A percentile compares a stretch with the other conserved stretches of the same genome.
phyloP scores from a whole-genome alignment of 2,329 filamentous ascomycete genomes.

The Aspergillus pseudoglaucus region DNA sequence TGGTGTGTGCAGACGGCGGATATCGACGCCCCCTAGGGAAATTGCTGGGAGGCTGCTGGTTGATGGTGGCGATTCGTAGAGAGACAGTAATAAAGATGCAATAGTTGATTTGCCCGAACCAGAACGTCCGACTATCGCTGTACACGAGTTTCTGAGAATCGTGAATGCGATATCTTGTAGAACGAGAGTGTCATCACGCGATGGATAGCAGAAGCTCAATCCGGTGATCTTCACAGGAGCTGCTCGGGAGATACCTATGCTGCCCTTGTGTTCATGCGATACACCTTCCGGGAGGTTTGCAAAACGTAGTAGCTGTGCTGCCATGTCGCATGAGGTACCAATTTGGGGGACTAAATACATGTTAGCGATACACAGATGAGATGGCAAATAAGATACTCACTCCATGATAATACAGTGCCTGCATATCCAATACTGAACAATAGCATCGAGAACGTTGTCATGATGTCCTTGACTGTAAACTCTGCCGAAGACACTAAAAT shows the following conservation, averaged over 20 bases:
- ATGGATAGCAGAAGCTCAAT: constrained; percentile 67
- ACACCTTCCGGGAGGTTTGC: constrained; percentile 51
- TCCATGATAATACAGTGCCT: constrained; percentile 60
- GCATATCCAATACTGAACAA: constrained; percentile 76
- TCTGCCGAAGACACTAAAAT: constrained; percentile 51
- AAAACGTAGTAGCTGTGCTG: constrained; percentile 65
- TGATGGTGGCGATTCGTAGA: constrained; percentile 50
- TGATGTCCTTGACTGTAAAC: constrained; percentile 51
- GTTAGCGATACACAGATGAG: constrained; percentile 1
- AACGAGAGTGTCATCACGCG: constrained; percentile 46
- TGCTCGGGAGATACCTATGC: constrained; percentile 33
- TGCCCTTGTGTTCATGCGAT: constrained; percentile 55
- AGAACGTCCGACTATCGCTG: constrained; percentile 74
- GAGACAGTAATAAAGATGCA: constrained; percentile 63
- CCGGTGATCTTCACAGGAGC: constrained; percentile 54
- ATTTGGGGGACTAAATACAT: constrained; percentile 62
- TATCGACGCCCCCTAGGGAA: constrained; percentile 46
- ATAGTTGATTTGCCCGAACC: constrained; percentile 91
- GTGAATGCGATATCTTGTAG: constrained; percentile 61
- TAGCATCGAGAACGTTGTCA: constrained; percentile 73
- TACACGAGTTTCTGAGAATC: constrained; percentile 58
- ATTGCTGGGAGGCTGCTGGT: constrained; percentile 39
- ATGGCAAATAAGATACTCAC: constrained; percentile 20
- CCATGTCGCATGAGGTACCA: constrained; percentile 64
- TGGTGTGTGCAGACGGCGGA: constrained; percentile 53